Evolutionary conservation across 2,329 filamentous ascomycete species (phyloP).

Genomic region (Rhynchosporium graminicola): DNA sequence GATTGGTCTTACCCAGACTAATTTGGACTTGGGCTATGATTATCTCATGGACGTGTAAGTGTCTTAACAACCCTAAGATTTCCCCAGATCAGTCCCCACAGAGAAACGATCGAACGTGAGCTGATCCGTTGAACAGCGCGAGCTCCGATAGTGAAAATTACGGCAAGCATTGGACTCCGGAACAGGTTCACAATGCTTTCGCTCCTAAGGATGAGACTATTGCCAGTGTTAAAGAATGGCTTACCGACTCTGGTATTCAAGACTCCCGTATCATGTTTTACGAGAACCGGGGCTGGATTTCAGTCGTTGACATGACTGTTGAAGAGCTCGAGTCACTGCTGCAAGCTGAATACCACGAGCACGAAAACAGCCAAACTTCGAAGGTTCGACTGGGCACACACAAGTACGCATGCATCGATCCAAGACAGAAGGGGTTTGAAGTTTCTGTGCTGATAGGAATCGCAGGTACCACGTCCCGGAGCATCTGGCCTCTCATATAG

Average conservation of each 20-base stretch:
- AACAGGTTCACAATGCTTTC: constrained; percentile 54
- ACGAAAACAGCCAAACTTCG: constrained; percentile 52
- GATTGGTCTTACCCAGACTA: constrained; percentile 48
- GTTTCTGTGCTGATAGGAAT: constrained; percentile 46
- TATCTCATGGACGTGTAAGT: constrained; percentile 45
- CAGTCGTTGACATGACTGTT: constrained; percentile 53
- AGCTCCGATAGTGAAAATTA: constrained; percentile 48
- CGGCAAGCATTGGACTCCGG: constrained; percentile 48
- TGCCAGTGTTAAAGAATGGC: constrained; percentile 55
- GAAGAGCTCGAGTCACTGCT: constrained; percentile 53
- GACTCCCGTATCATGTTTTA: constrained; percentile 45
- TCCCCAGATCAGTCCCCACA: too few species aligned
- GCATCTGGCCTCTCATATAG: constrained; percentile 57
- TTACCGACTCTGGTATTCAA: constrained; percentile 52
- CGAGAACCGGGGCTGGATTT: constrained; percentile 58
- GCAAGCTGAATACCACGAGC: constrained; percentile 52
- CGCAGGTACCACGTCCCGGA: constrained; percentile 48
- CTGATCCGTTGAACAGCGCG: constrained; percentile 31
- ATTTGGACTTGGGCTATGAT: constrained; percentile 47
- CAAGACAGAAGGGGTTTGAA: constrained; percentile 34
- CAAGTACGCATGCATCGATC: constrained; percentile 41
- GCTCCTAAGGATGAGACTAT: constrained; percentile 53
- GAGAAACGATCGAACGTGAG: background rate
- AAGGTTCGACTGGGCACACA: constrained; percentile 52
- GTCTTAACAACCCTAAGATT: background rate